Evolutionary conservation across 768 basidiomycete species (phyloP).

Genomic region (Calocybe cyanea): DNA sequence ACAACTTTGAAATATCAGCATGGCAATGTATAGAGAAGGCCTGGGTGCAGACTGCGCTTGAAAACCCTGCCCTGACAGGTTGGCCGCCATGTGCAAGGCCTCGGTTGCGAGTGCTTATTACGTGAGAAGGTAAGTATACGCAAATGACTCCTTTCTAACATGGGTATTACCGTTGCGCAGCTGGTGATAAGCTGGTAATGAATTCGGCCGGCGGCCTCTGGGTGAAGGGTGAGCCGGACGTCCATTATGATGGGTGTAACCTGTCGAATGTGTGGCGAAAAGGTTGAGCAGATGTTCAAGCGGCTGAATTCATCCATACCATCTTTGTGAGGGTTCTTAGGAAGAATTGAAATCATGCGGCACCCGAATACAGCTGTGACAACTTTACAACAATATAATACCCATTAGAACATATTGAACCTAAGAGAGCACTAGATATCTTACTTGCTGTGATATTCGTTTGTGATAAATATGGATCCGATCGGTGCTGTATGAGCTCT

Average conservation of each 20-base stretch:
- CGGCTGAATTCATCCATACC: slow-evolving; percentile 16
- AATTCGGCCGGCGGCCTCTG: slow-evolving; percentile 10
- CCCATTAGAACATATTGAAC: background rate
- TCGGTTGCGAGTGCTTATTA: slow-evolving; percentile 3
- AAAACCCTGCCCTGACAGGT: slow-evolving; percentile 9
- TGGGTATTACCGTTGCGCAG: slow-evolving; percentile 11
- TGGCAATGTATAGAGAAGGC: slow-evolving; percentile 11
- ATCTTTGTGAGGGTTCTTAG: slow-evolving; percentile 8
- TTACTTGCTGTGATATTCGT: slow-evolving; percentile 2
- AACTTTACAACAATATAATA: background rate
- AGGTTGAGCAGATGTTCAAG: slow-evolving; percentile 6
- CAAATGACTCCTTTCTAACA: background rate
- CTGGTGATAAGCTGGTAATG: background rate
- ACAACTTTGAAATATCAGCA: slow-evolving; percentile 1
- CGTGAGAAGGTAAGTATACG: slow-evolving; percentile 12
- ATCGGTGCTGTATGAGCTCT: slow-evolving; percentile 2
- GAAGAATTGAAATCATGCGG: slow-evolving; percentile 6
- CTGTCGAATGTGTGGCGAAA: slow-evolving; percentile 2
- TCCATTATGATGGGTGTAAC: slow-evolving; percentile 17
- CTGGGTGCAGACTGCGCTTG: slow-evolving; percentile 10
- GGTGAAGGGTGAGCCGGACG: slow-evolving; percentile 21
- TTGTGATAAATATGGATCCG: background rate
- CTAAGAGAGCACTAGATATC: background rate
- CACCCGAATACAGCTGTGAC: slow-evolving; percentile 5
- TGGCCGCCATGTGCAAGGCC: slow-evolving; percentile 15